Evolutionary conservation across 169 alveolate species (phyloP).

Genomic region (Besnoitia besnoiti): DNA sequence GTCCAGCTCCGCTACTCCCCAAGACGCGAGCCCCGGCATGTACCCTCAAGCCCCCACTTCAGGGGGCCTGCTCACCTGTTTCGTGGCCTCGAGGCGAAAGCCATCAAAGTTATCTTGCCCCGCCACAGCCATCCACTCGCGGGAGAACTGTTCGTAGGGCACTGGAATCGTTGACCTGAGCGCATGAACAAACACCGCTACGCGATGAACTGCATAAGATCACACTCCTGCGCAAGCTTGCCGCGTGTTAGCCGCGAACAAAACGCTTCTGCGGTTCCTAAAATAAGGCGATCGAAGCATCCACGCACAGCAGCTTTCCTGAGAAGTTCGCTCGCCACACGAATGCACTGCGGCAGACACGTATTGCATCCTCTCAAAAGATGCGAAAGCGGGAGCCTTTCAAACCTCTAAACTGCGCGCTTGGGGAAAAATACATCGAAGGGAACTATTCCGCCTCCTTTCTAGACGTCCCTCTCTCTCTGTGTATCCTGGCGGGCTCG

Average conservation of each 20-base stretch:
- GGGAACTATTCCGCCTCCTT: no score
- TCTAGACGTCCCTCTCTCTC: no score
- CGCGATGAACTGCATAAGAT: not conserved
- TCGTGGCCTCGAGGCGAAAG: slow-evolving; percentile 88
- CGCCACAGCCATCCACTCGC: slow-evolving; percentile 86
- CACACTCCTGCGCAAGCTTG: not conserved
- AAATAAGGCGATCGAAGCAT: not conserved
- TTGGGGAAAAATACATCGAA: no score
- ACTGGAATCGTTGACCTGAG: slow-evolving; percentile 54
- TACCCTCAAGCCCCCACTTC: no score
- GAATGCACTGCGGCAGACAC: no score
- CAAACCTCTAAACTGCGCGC: no score
- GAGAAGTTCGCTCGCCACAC: not conserved
- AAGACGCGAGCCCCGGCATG: no score
- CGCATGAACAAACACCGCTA: no score
- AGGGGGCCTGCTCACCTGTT: slow-evolving; percentile 73
- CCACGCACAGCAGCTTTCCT: not conserved
- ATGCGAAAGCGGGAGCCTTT: no score
- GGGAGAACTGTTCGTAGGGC: slow-evolving; percentile 73
- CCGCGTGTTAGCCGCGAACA: not conserved
- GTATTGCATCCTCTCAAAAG: no score
- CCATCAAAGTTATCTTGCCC: slow-evolving; percentile 92
- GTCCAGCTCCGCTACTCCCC: no score
- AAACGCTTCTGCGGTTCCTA: not conserved
- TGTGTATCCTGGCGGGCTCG: no score